Percentiles rank a stretch among this genome's conserved stretches.
Conservation (phyloP, 768 basidiomycete species). For the Lanmaoa rubissima region DNA sequence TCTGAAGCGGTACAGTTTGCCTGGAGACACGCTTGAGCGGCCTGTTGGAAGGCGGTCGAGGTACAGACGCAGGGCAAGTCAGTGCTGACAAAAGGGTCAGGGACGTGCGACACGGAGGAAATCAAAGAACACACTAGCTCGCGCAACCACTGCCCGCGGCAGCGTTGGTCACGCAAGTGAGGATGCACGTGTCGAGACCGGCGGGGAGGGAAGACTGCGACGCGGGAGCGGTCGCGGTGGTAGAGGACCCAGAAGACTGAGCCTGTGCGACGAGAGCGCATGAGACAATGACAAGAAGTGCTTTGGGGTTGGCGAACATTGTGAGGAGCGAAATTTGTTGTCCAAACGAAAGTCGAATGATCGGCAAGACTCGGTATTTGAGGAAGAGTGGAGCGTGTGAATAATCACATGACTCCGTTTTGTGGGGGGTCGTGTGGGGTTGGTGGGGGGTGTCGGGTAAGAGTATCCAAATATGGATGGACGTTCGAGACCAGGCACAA, state of each 20-base stretch:
- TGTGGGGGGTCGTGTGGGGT: not conserved
- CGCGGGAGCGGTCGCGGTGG: not conserved
- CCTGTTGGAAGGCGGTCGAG: constrained; percentile 36
- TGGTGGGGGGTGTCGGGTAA: not conserved
- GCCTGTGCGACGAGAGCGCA: constrained; percentile 22
- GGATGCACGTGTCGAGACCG: constrained; percentile 8
- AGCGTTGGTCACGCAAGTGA: constrained; percentile 2
- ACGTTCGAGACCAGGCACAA: constrained; percentile 5
- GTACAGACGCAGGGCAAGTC: constrained; percentile 41
- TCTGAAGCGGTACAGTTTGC: constrained; percentile 36
- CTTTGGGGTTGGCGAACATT: constrained; percentile 24
- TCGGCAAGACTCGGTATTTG: constrained; percentile 6
- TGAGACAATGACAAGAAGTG: constrained; percentile 13
- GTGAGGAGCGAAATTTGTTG: not conserved
- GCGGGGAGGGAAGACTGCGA: constrained; percentile 4
- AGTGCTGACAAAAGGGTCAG: constrained; percentile 28
- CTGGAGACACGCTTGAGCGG: constrained; percentile 33
- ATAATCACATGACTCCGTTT: constrained; percentile 1
- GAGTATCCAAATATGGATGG: not conserved
- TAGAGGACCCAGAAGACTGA: constrained; percentile 10
- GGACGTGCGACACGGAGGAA: not conserved
- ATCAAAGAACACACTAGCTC: constrained; percentile 12
- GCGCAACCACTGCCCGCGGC: not conserved
- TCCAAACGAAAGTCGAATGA: not conserved
- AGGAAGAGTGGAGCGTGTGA: constrained; percentile 14